Evolutionary conservation across 257 asterid genomes (phyloP).

Genomic region (Cinchona pubescens): DNA sequence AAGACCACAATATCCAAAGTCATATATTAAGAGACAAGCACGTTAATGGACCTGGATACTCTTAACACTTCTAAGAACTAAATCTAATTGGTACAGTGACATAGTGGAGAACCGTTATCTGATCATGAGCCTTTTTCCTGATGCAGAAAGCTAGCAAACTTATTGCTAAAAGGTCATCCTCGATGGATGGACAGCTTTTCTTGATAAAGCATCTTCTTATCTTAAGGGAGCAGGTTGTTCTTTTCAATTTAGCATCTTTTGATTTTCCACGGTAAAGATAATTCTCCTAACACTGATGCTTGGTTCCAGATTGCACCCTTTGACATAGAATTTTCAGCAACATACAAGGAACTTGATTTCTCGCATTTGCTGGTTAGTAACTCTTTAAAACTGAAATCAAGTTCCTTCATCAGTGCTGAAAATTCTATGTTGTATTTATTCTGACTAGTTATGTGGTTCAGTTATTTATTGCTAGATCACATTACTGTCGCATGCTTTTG

Average conservation of each 20-base stretch:
- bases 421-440: neutral
- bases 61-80: neutral
- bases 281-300: slow-evolving; percentile 28
- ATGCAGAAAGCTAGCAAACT: slow-evolving; percentile 92
- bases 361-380: slow-evolving; percentile 88
- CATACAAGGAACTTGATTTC: slow-evolving; percentile 99
- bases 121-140: slow-evolving; percentile 16
- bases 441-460: neutral
- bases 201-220: slow-evolving; percentile 91
- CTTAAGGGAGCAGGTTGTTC: slow-evolving; percentile 87
- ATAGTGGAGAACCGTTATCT: neutral
- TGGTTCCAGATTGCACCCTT: slow-evolving; percentile 91
- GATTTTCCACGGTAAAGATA: neutral
- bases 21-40: neutral
- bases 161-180: slow-evolving; percentile 62
- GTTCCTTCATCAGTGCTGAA: neutral
- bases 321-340: slow-evolving; percentile 94
- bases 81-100: neutral
- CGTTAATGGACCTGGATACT: neutral
- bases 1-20: neutral
- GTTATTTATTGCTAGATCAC: neutral
- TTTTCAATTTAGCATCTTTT: slow-evolving; percentile 20
- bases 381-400: slow-evolving; percentile 17
- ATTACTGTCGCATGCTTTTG: neutral
- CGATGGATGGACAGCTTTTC: slow-evolving; percentile 92